Percentiles rank a stretch among this genome's conserved stretches.
These are phyloP conservation scores for Endocladia muricata DNA, from an alignment of 31 red algal genomes.

Conservation along the genomic window DNA sequence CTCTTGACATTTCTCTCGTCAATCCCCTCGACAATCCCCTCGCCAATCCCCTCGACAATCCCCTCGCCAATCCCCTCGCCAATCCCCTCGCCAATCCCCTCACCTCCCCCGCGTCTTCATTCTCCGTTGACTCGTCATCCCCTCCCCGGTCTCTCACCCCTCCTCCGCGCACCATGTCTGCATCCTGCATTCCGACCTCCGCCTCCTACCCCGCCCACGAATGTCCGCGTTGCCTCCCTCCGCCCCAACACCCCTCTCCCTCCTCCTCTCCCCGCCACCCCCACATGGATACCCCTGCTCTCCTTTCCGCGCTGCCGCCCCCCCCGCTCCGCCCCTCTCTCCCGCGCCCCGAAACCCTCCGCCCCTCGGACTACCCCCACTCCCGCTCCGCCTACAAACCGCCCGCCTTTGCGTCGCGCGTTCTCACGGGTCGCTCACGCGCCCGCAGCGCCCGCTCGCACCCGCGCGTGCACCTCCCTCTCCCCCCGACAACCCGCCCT, in stretches of 20 bases:
- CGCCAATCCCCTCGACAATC: no score
- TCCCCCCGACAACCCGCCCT: background rate
- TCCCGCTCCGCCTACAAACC: background rate
- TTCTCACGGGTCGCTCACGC: background rate
- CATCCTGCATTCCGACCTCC: background rate
- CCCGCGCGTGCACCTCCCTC: background rate
- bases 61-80: no score
- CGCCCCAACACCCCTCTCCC: background rate
- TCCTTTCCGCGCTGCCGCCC: background rate
- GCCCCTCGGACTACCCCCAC: background rate
- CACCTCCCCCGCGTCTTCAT: no score
- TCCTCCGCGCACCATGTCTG: background rate
- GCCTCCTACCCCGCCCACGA: background rate
- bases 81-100: no score
- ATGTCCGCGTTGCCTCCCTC: background rate
- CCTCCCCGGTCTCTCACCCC: constrained; percentile 1
- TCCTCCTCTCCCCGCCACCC: background rate
- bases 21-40: no score
- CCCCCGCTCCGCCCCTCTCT: constrained; percentile 18
- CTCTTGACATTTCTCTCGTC: no score
- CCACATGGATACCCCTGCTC: background rate
- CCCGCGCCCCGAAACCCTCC: background rate
- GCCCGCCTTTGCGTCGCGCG: background rate
- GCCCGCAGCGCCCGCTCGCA: constrained; percentile 5
- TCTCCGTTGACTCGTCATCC: no score